Evolutionary conservation across 352 stramenopile species (phyloP).

Genomic region (Thraustotheca clavata): DNA sequence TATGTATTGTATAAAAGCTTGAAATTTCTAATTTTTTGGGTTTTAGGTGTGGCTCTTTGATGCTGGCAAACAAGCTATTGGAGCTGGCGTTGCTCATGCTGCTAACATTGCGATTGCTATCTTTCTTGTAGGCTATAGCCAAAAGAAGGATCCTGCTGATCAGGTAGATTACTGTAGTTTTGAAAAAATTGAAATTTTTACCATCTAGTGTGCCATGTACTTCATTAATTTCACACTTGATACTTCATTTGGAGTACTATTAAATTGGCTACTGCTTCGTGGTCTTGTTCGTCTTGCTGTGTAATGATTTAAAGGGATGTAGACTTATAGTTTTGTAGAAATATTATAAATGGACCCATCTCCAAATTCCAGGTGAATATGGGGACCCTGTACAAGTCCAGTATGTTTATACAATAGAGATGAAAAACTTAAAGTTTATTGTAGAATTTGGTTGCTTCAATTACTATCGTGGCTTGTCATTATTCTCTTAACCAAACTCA

Average conservation of each 20-base stretch:
- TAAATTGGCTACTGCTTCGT: conserved; percentile 67
- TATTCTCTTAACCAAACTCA: conserved; percentile 55
- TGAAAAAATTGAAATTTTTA: neutral
- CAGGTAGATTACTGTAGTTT: conserved; percentile 32
- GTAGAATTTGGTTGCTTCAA: conserved; percentile 47
- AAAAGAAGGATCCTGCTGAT: conserved; percentile 42
- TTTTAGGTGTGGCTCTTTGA: conserved; percentile 75
- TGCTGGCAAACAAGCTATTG: conserved; percentile 76
- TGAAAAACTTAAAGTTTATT: neutral
- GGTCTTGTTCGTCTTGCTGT: conserved; percentile 48
- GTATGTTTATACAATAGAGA: neutral
- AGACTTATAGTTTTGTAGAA: conserved; percentile 25
- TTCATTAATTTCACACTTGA: conserved; percentile 84
- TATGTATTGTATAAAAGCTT: neutral
- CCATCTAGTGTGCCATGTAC: conserved; percentile 64
- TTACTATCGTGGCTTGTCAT: conserved; percentile 58
- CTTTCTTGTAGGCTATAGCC: conserved; percentile 48
- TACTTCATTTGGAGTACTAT: conserved; percentile 72
- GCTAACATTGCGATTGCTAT: conserved; percentile 75
- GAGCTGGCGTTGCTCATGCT: conserved; percentile 65
- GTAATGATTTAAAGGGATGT: conserved; percentile 7
- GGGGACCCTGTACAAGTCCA: conserved; percentile 32
- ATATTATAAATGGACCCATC: conserved; percentile 44
- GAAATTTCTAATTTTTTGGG: neutral
- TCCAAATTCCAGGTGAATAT: conserved; percentile 58